Conservation (phyloP, 805 yeast genomes). For the Suhomyces kilbournensis region DNA sequence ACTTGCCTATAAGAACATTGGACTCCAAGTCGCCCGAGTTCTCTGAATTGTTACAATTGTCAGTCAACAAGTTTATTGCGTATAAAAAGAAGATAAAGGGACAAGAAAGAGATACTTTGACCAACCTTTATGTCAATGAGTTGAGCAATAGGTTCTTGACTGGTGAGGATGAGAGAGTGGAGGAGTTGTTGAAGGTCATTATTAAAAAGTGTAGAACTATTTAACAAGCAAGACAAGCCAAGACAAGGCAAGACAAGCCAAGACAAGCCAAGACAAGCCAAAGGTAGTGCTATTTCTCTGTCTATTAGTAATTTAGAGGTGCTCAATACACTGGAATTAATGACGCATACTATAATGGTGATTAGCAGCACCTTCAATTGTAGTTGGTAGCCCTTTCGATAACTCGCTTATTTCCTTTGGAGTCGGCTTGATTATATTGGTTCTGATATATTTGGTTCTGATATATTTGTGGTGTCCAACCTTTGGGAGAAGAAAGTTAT, state of each 20-base stretch:
- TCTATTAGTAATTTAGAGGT: no score
- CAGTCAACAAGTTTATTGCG: conserved; percentile 70
- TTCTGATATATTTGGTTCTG: no score
- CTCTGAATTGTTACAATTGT: conserved; percentile 59
- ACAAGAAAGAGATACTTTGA: conserved; percentile 31
- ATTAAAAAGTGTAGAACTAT: conserved; percentile 33
- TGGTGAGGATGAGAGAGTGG: conserved; percentile 25
- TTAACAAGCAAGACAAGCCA: background rate
- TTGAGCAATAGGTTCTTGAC: conserved; percentile 24
- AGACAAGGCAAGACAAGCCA: no score
- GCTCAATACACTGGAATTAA: no score
- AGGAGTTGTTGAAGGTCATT: conserved; percentile 36
- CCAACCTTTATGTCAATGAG: conserved; percentile 21
- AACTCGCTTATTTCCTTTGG: no score
- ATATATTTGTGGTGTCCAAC: no score
- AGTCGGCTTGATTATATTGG: no score
- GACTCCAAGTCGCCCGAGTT: conserved; percentile 39
- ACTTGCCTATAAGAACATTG: conserved; percentile 62
- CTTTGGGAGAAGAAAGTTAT: no score
- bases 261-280: background rate
- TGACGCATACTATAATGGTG: no score
- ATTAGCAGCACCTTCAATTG: no score
- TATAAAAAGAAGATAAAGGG: conserved; percentile 45
- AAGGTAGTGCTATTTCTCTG: no score
- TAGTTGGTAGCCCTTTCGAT: no score